These are phyloP conservation scores for Calycina marina DNA, from an alignment of 2,329 filamentous ascomycete genomes.

Conservation along the genomic window DNA sequence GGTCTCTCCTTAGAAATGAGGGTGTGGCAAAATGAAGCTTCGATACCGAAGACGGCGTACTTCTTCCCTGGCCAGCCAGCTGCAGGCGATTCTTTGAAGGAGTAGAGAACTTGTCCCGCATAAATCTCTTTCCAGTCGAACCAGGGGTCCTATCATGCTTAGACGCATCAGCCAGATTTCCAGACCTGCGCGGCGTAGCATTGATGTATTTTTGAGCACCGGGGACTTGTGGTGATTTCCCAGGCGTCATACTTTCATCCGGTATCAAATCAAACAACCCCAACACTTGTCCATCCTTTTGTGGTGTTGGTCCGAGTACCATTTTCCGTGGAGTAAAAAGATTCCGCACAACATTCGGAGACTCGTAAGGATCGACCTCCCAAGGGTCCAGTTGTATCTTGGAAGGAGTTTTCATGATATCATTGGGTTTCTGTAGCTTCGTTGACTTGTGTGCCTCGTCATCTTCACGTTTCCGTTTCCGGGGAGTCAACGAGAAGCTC, in stretches of 20 bases:
- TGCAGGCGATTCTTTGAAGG: conserved; percentile 38
- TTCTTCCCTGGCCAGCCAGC: conserved; percentile 24
- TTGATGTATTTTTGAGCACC: conserved; percentile 19
- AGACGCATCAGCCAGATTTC: conserved; percentile 3
- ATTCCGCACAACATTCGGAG: conserved; percentile 40
- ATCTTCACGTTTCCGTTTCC: conserved; percentile 25
- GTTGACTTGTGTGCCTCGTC: conserved; percentile 31
- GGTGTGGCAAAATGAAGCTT: conserved; percentile 53
- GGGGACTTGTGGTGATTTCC: conserved; percentile 10
- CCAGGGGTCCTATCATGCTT: conserved; percentile 28
- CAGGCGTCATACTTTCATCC: conserved; percentile 29
- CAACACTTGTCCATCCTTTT: conserved; percentile 62
- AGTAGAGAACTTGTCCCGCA: conserved; percentile 49
- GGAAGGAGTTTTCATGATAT: conserved; percentile 32
- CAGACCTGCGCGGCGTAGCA: conserved; percentile 25
- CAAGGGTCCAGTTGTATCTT: conserved; percentile 23
- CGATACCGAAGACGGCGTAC: conserved; percentile 35
- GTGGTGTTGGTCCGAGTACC: conserved; percentile 63
- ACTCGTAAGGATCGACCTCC: conserved; percentile 32
- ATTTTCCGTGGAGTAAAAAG: conserved; percentile 48
- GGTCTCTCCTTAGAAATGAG: conserved; percentile 47
- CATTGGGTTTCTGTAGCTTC: conserved; percentile 36
- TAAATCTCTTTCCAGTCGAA: conserved; percentile 43
- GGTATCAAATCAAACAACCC: conserved; percentile 61
- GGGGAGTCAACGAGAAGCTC: conserved; percentile 21